phyloP scores from a whole-genome alignment of 2,329 filamentous ascomycete species.

The Metarhizium rileyi region DNA sequence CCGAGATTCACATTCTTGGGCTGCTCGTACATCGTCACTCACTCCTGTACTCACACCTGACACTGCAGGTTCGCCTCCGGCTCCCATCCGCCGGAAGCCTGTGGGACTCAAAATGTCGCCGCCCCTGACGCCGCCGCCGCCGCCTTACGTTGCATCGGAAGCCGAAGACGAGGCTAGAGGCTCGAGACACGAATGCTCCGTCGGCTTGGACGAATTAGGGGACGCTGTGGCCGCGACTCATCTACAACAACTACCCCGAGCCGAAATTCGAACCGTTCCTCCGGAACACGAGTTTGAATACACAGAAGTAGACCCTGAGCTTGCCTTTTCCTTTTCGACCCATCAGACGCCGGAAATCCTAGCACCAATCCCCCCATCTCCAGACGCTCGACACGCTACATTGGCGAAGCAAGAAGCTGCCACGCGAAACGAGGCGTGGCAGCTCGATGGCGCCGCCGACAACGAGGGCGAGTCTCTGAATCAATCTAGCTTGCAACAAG shows the following conservation, averaged over 20 bases:
- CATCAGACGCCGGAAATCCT: slow-evolving; percentile 18
- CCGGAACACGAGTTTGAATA: slow-evolving; percentile 10
- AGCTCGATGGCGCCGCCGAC: slow-evolving; percentile 1
- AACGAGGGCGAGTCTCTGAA: slow-evolving; percentile 11
- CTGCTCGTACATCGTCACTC: slow-evolving; percentile 25
- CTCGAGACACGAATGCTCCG: slow-evolving; percentile 1
- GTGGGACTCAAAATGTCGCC: slow-evolving; percentile 8
- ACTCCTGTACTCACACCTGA: slow-evolving; percentile 29
- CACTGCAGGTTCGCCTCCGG: slow-evolving; percentile 17
- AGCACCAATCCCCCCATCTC: slow-evolving; percentile 20
- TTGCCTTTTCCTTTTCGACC: slow-evolving; percentile 11
- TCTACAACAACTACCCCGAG: neutral
- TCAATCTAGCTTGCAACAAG: slow-evolving; percentile 23
- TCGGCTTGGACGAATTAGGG: slow-evolving; percentile 6
- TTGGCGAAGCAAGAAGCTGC: slow-evolving; percentile 15
- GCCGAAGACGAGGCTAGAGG: slow-evolving; percentile 4
- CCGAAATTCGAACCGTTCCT: neutral
- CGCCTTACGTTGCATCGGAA: slow-evolving; percentile 7
- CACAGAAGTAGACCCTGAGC: slow-evolving; percentile 12
- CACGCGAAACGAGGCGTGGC: neutral
- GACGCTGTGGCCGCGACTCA: neutral
- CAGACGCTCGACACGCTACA: slow-evolving; percentile 15
- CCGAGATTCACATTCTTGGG: slow-evolving; percentile 27
- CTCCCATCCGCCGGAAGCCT: slow-evolving; percentile 17
- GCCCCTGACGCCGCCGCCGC: slow-evolving; percentile 13